Base-by-base conservation (phyloP, 257 asterid species). In the Solanum gandarillasii region DNA sequence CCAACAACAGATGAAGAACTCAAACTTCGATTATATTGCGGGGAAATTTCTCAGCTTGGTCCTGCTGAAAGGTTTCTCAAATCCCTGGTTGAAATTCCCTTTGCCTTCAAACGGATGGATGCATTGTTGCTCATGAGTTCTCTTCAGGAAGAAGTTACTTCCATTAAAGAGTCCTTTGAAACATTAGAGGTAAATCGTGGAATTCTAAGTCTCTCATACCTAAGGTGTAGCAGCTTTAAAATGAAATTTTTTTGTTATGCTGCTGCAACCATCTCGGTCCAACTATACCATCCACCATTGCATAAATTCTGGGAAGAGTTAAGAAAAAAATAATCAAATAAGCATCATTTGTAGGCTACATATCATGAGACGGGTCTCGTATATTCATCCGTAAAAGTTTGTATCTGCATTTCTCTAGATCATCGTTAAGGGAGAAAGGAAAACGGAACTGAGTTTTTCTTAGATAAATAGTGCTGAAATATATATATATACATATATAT, bases 31-130 rank as follows among this genome's bases (percentile, higher is more conserved):
- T 85, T 95, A 90, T 96, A 88, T 83, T 70, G 60, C 85, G 99
- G 97, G 75, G 98, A 96, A 52, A 46, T 93, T 73, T 84, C 96
- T 83, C 94, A 71, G 83, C 96, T 96, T 48, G 98, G 98, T 82
- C 98, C 97, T 4, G 98, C 98, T 9, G 99, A 96, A 88, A 92
- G 93, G 88, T 95, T 95, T 88, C 94, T 95, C n/a, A 94, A 94
- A 90, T 94, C 90, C 88, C 52, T 94, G 87, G 94, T 93, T 52
- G 95, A 94, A 46, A 94, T 96, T 74, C 99, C 99, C 11, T 95
- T 92, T 87, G 98, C 98, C 91, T 95, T 95, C 81, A 94, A 93
- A 91, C 95, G 98, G 36, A 89, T 96, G 84, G 98, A 95, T 87
- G 86, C 96, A 25, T 88, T 97, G 89, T 85, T 93, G 91, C 94